These are phyloP conservation scores for Pleodorina starrii DNA, from an alignment of 139 green algal genomes.

Conservation along the genomic window DNA sequence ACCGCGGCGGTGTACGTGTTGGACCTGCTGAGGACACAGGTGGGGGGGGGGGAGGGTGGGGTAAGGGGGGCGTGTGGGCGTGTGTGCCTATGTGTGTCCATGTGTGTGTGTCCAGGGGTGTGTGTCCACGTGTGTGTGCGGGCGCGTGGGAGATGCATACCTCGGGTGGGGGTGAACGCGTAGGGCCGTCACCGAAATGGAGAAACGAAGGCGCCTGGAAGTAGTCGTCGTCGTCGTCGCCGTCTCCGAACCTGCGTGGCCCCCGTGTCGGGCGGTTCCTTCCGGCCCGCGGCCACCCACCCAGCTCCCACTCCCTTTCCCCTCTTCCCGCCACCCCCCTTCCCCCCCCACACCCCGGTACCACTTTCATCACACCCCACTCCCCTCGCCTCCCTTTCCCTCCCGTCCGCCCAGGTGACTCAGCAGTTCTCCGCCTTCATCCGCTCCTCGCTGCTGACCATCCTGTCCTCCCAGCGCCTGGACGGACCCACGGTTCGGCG, in stretches of 20 bases:
- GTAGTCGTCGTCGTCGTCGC: no score
- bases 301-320: no score
- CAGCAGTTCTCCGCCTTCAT: constrained; percentile 48
- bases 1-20: constrained; percentile 73
- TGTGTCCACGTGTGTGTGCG: no score
- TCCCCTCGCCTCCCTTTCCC: neutral
- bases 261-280: no score
- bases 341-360: neutral
- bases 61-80: no score
- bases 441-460: constrained; percentile 24
- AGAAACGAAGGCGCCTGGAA: no score
- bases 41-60: neutral
- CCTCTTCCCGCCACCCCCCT: neutral
- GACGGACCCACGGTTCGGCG: constrained; percentile 10
- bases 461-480: neutral
- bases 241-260: no score
- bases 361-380: neutral
- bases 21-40: constrained; percentile 61
- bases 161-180: no score
- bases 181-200: no score
- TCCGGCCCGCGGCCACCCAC: no score
- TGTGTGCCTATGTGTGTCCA: no score
- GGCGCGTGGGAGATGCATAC: no score
- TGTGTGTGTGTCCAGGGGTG: neutral
- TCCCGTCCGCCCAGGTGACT: constrained; percentile 29